Evolutionary conservation across 2,329 filamentous ascomycete species (phyloP), one percentile per base, ranked within the genome.

Genomic region (Onygena corvina): DNA sequence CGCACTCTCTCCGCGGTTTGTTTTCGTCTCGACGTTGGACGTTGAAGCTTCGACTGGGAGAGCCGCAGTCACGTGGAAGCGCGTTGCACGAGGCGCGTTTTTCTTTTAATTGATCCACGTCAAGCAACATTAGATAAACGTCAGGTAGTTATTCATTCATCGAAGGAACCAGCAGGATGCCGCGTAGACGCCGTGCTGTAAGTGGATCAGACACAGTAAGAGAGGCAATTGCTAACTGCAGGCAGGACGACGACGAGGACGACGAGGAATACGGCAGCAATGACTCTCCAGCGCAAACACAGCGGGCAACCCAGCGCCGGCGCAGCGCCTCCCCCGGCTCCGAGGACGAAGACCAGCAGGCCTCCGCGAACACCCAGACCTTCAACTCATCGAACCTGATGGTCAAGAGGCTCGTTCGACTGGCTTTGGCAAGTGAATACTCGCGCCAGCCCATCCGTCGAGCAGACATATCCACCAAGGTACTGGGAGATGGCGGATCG

Each of bases 401-500:
- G 61, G 72, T 77, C 4, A 80, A 80, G 60, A 79, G 79, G 58
- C 62, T 83, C 48, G 76, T 82, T 38, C 75, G 79, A 1, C 67
- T 81, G 34, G 79, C 78, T 1, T 61, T 83, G 7, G 70, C 78
- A 4, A 76, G 74, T 61, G 79, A 82, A 57, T 79, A 77, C 59
- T 69, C 77, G 18, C 71, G 79, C 12, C 69, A 67, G 48, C 73
- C 76, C 0, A 75, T 83, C 42, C 73, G 77, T 33, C 66, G 79
- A 27, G 66, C 66, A 29, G 79, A 82, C 46, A 75, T 83, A 52
- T 73, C 67, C 48, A 65, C 72, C 46, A 81, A 80, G 59, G 86
- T 94, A 0, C 77, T 94, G 7, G 85, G 84, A 0, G 70, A 76
- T 14, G 75, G 80, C 40, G 76, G 81, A 6, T 70, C 79, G 4